A percentile compares a stretch with the other conserved stretches of the same genome.
These are phyloP conservation scores for Euptelea pleiosperma DNA, from an alignment of 164 flowering plant genomes.

Conservation along the genomic window DNA sequence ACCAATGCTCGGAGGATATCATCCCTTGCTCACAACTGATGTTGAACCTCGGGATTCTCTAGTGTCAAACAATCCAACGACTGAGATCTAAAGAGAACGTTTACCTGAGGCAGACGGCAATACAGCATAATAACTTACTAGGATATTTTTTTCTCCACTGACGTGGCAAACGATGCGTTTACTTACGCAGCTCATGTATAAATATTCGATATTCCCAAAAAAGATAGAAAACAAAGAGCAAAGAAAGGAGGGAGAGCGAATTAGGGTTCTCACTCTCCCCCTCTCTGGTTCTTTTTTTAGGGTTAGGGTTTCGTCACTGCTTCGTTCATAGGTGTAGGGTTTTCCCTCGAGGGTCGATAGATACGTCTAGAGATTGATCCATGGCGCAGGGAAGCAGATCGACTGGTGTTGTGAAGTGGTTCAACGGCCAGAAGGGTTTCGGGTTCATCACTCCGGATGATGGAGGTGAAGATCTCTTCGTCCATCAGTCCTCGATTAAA, in stretches of 20 bases:
- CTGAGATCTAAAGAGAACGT: no score
- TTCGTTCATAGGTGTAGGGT: constrained; percentile 9
- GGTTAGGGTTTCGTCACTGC: constrained; percentile 9
- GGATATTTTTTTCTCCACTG: no score
- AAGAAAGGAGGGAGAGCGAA: background rate
- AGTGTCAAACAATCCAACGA: constrained; percentile 1
- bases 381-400: constrained; percentile 31
- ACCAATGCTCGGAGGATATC: no score
- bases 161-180: constrained; percentile 11
- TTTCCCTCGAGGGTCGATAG: background rate
- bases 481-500: constrained; percentile 79
- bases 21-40: no score
- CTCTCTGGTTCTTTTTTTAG: background rate
- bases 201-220: background rate
- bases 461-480: constrained; percentile 91
- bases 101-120: no score
- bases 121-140: no score
- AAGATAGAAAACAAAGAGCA: background rate
- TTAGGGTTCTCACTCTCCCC: background rate
- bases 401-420: constrained; percentile 83
- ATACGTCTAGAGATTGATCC: background rate
- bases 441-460: constrained; percentile 89
- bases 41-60: no score
- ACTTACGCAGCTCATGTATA: background rate
- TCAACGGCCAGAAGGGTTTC: constrained; percentile 69